Conservation (phyloP, 495 filamentous ascomycete genomes). For the Letharia lupina region DNA sequence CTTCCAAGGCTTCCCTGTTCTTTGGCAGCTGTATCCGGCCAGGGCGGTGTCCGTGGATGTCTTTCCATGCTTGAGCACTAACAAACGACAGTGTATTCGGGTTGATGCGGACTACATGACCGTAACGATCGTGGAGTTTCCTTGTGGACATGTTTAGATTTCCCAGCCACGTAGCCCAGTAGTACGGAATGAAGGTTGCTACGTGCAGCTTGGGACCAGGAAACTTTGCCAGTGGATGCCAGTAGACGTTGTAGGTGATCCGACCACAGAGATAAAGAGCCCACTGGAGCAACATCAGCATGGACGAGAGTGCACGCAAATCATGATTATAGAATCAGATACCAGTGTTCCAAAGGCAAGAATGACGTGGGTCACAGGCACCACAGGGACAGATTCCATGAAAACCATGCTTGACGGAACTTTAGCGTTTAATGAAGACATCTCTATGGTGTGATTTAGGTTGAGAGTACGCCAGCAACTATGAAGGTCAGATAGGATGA, state of each 20-base stretch:
- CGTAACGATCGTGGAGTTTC: slow-evolving; percentile 19
- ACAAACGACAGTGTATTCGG: slow-evolving; percentile 51
- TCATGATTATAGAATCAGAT: not conserved
- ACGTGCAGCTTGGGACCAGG: slow-evolving; percentile 30
- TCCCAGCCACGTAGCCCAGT: slow-evolving; percentile 18
- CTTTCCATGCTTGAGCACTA: slow-evolving; percentile 44
- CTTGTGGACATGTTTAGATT: slow-evolving; percentile 12
- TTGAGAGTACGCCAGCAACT: too few species aligned
- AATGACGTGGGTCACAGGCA: not conserved
- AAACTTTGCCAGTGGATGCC: slow-evolving; percentile 29
- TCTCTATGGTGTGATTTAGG: too few species aligned
- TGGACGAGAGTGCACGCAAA: not conserved
- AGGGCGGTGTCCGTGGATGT: slow-evolving; percentile 46
- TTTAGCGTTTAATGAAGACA: not conserved
- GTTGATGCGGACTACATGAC: slow-evolving; percentile 43
- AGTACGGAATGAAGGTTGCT: slow-evolving; percentile 30
- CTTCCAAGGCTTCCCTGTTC: slow-evolving; percentile 29
- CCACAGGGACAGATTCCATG: not conserved
- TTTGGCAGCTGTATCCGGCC: slow-evolving; percentile 32
- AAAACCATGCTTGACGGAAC: not conserved
- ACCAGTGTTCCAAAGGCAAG: not conserved
- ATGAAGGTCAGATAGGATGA: too few species aligned
- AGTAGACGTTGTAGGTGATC: slow-evolving; percentile 30
- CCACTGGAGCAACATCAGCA: not conserved
- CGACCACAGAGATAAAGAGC: not conserved